Conservation (phyloP, 805 yeast genomes). For the Candida xyloterini region DNA sequence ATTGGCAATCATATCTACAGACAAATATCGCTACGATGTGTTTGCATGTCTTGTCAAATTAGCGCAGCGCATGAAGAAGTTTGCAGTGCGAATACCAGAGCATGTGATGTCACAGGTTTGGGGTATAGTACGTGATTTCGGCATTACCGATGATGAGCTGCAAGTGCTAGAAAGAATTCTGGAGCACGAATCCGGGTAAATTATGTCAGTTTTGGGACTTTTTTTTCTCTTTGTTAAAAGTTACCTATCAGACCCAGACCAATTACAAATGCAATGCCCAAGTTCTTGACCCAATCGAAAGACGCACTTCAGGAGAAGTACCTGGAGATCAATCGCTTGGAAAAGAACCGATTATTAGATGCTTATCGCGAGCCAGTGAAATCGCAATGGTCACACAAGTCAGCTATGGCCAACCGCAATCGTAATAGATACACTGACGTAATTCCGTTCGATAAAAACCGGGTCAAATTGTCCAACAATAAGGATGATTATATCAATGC, state of each 20-base stretch:
- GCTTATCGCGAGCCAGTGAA: constrained; percentile 15
- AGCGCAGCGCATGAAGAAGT: constrained; percentile 11
- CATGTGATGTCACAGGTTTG: neutral
- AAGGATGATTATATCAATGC: constrained; percentile 40
- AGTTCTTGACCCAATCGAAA: constrained; percentile 21
- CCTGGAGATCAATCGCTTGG: constrained; percentile 11
- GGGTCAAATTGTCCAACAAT: constrained; percentile 42
- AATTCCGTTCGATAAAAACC: constrained; percentile 60
- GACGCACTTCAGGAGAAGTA: constrained; percentile 22
- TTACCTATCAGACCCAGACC: neutral
- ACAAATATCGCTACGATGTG: constrained; percentile 21
- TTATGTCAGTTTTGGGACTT: neutral
- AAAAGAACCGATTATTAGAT: constrained; percentile 19
- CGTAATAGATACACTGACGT: constrained; percentile 63
- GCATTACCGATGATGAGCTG: constrained; percentile 5
- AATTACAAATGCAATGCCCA: constrained; percentile 14
- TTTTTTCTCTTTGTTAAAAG: neutral
- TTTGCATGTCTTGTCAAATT: constrained; percentile 21
- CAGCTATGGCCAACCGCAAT: constrained; percentile 14
- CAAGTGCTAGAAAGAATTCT: constrained; percentile 1
- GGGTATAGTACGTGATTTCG: neutral
- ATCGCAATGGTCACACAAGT: constrained; percentile 19
- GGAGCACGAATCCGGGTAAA: constrained; percentile 1
- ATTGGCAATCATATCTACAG: neutral
- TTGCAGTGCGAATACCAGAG: neutral